These are phyloP conservation scores for Tetrapisispora arboricola DNA, from an alignment of 805 yeast species.

Conservation along the genomic window DNA sequence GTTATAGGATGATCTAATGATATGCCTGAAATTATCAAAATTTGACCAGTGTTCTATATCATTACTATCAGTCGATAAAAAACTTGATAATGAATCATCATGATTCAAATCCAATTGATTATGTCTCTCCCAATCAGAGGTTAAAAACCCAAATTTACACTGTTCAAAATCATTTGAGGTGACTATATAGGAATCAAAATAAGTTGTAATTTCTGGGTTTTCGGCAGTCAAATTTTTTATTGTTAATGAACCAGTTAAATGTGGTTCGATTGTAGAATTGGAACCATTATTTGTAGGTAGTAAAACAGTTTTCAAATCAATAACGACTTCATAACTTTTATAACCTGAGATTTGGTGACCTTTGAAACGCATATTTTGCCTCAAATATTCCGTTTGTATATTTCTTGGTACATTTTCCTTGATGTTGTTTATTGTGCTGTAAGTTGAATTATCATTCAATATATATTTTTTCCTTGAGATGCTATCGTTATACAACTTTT, in stretches of 20 bases:
- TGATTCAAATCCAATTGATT: neutral
- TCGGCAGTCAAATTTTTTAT: constrained; percentile 58
- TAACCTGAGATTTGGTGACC: constrained; percentile 30
- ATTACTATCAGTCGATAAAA: constrained; percentile 48
- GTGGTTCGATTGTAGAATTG: constrained; percentile 25
- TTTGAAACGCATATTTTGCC: constrained; percentile 17
- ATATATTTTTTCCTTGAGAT: constrained; percentile 8
- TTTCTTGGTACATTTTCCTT: neutral
- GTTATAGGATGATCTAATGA: constrained; percentile 4
- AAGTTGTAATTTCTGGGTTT: constrained; percentile 65
- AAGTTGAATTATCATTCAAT: constrained; percentile 7
- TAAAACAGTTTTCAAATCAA: constrained; percentile 49
- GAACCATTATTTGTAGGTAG: constrained; percentile 21
- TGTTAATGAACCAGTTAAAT: constrained; percentile 52
- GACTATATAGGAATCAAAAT: constrained; percentile 41
- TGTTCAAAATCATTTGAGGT: constrained; percentile 10
- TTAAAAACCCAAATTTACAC: constrained; percentile 18
- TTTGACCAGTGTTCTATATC: constrained; percentile 62
- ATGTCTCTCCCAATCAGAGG: constrained; percentile 17
- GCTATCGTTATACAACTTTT: too few relatives aligned
- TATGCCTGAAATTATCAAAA: constrained; percentile 36
- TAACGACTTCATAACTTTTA: constrained; percentile 40
- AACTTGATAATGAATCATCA: constrained; percentile 28
- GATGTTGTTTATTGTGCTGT: neutral
- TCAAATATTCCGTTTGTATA: neutral